A percentile compares a stretch with the other conserved stretches of the same genome.
Evolutionary conservation across 2,329 filamentous ascomycete species (phyloP).

Genomic region (Lachnellula occidentalis): DNA sequence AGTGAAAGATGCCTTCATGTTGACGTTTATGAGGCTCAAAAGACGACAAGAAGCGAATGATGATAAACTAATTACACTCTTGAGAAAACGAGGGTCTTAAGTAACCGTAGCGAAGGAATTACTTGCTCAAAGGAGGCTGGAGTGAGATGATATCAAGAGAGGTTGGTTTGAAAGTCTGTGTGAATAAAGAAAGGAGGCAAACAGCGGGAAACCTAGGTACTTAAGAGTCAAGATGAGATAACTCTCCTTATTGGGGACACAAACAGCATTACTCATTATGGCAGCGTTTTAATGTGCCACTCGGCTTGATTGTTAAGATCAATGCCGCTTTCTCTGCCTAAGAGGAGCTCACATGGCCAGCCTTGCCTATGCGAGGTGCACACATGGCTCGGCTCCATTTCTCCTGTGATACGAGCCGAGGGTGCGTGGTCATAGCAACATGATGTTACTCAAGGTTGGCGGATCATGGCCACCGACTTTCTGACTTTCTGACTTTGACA

Average conservation of each 20-base stretch:
- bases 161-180: slow-evolving; percentile 24
- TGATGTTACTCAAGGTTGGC: slow-evolving; percentile 1
- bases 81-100: slow-evolving; percentile 20
- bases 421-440: background rate
- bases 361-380: slow-evolving; percentile 1
- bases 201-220: slow-evolving; percentile 17
- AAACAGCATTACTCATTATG: too few species aligned
- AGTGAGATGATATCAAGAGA: slow-evolving; percentile 11
- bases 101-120: slow-evolving; percentile 44
- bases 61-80: slow-evolving; percentile 6
- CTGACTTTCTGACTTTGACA: slow-evolving; percentile 12
- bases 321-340: too few species aligned
- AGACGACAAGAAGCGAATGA: slow-evolving; percentile 9
- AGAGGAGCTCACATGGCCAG: too few species aligned
- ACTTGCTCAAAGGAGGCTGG: slow-evolving; percentile 27
- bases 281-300: too few species aligned
- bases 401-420: background rate
- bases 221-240: slow-evolving; percentile 14
- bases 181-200: slow-evolving; percentile 15
- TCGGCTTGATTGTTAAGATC: too few species aligned
- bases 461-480: slow-evolving; percentile 1
- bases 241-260: background rate
- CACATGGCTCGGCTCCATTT: background rate
- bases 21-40: slow-evolving; percentile 9
- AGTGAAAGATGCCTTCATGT: slow-evolving; percentile 26